Evolutionary conservation across 352 stramenopile species (phyloP), one percentile per base, ranked within the genome.

Genomic region (Phytopythium delawarense): DNA sequence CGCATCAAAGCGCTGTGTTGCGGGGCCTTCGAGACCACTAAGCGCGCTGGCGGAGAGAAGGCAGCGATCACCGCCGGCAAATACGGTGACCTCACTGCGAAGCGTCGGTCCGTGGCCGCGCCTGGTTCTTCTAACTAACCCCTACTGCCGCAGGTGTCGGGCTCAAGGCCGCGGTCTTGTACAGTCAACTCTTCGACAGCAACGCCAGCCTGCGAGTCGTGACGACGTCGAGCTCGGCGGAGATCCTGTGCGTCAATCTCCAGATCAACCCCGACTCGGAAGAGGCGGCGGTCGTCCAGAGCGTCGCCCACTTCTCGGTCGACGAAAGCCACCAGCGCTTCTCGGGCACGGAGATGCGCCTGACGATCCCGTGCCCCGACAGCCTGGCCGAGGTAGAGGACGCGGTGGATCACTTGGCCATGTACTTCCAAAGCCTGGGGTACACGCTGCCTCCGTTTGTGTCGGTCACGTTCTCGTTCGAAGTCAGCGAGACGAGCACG

Each of bases 331-430:
- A 94, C 40, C 65, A 83, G 13, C 60, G 76, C 34, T 92, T 94
- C 54, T 92, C 85, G 4, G 85, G 85, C 15, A 94, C 85, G 9
- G 83, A 94, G 51, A 89, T 94, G 76, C 71, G 80, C 9, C 59
- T 94, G 35, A 72, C 72, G 12, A 67, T 94, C 32, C 83, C 85
- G 21, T 75, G 57, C 50, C 80, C 83, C 44, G 54, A 64, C 2
- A 52, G 58, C 48, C 42, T 34, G 16, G 6, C n/a, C 15, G 66
- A 86, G 1, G n/a, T 89, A 7, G 76, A 85, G 30, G 71, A 74
- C 21, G 79, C 72, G 30, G 74, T 76, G 11, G 75, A 87, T 34
- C 67, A 61, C 16, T 57, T 94, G 23, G 68, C 77, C 9, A 35
- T 84, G 30, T 94, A 92, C 57, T 91, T 94, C 34, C 76, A 90